These are phyloP conservation scores for Lactifluus subvellereus DNA, from an alignment of 768 basidiomycete genomes.

Conservation along the genomic window DNA sequence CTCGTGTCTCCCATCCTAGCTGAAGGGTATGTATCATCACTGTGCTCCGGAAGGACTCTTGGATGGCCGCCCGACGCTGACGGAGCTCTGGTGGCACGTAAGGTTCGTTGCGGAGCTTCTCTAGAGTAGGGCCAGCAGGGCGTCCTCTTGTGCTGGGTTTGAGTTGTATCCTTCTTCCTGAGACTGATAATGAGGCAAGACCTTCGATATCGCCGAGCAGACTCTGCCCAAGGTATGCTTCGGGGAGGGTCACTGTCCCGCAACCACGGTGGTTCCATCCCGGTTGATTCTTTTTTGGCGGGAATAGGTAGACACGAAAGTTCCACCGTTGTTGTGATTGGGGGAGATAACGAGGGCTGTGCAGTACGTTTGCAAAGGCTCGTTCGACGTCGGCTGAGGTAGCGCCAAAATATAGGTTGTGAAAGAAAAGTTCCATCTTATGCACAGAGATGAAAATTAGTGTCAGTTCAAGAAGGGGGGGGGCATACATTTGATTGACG, in stretches of 20 bases:
- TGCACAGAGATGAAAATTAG: background rate
- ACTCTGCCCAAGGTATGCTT: constrained; percentile 32
- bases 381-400: constrained; percentile 24
- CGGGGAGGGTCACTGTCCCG: constrained; percentile 47
- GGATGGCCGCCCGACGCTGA: constrained; percentile 1
- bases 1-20: constrained; percentile 61
- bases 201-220: constrained; percentile 43
- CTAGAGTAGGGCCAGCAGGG: constrained; percentile 27
- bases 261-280: constrained; percentile 36
- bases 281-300: constrained; percentile 29
- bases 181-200: constrained; percentile 29
- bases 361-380: constrained; percentile 42
- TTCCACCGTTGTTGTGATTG: constrained; percentile 37
- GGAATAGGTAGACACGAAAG: constrained; percentile 49
- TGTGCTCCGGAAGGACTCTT: constrained; percentile 28
- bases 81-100: constrained; percentile 13
- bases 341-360: constrained; percentile 36
- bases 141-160: constrained; percentile 19
- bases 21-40: constrained; percentile 41
- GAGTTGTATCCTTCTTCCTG: constrained; percentile 32
- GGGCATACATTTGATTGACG: background rate
- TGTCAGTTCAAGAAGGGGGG: background rate
- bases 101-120: constrained; percentile 17
- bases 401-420: constrained; percentile 25
- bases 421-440: constrained; percentile 35